Conservation (phyloP, 2,329 filamentous ascomycete genomes). For the Sphaceloma murrayae region DNA sequence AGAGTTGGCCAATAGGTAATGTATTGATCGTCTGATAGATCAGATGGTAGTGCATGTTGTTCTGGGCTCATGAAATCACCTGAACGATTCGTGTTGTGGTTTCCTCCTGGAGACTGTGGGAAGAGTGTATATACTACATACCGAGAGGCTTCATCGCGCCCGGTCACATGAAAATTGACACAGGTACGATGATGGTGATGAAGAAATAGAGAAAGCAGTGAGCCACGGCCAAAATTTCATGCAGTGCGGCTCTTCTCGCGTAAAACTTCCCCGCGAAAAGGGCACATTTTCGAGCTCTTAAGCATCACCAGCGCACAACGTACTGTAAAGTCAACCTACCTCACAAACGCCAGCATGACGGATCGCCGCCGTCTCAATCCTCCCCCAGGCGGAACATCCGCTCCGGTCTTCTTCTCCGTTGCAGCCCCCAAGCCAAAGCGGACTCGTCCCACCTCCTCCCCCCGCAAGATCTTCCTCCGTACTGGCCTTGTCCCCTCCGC, state of each 20-base stretch:
- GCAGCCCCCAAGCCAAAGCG: conserved; percentile 45
- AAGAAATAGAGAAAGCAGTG: background rate
- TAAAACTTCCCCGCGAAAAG: conserved; percentile 12
- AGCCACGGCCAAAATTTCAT: conserved; percentile 12
- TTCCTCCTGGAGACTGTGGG: conserved; percentile 18
- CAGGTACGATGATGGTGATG: background rate
- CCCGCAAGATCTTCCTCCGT: conserved; percentile 82
- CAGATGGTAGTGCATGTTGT: conserved; percentile 37
- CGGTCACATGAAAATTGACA: background rate
- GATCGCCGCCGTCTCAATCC: conserved; percentile 88
- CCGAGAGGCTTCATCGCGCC: too few species aligned
- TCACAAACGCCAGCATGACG: conserved; percentile 45
- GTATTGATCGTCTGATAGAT: conserved; percentile 19
- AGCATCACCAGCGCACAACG: too few species aligned
- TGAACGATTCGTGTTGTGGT: conserved; percentile 29
- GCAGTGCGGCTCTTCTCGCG: conserved; percentile 10
- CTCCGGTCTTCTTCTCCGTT: conserved; percentile 57
- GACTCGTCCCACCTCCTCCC: conserved; percentile 58
- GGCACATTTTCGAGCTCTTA: too few species aligned
- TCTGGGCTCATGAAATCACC: conserved; percentile 31
- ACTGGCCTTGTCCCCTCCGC: conserved; percentile 91
- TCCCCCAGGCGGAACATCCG: conserved; percentile 63
- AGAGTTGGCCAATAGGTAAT: too few species aligned
- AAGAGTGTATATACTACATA: background rate
- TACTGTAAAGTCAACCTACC: too few species aligned